Conservation (phyloP, 169 alveolate genomes). For the Condylostoma magnum region DNA sequence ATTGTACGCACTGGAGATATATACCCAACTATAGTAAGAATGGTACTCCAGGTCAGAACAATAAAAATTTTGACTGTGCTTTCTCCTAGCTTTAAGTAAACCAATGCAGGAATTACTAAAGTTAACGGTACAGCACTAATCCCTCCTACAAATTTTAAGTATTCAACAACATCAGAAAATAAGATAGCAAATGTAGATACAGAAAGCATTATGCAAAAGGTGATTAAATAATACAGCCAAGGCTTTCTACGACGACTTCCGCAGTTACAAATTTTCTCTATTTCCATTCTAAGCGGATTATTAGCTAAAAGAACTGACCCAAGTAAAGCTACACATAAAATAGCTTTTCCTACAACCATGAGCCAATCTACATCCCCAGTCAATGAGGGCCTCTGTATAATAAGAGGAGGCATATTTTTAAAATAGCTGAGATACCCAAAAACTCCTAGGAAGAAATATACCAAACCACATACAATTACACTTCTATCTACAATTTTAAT, state of each 20-base stretch:
- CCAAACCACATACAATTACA: not conserved
- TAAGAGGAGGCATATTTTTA: not conserved
- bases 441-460: not conserved
- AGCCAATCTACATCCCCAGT: not conserved
- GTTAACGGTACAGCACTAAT: not conserved
- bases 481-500: not conserved
- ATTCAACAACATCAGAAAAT: constrained; percentile 5
- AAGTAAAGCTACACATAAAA: not conserved
- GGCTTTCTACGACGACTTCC: not conserved
- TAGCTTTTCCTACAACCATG: not conserved
- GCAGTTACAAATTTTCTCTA: not conserved
- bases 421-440: constrained; percentile 7
- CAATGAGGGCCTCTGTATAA: not conserved
- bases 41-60: no score
- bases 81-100: not conserved
- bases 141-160: constrained; percentile 15
- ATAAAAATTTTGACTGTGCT: no score
- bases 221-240: not conserved
- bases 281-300: not conserved
- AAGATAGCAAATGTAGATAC: not conserved
- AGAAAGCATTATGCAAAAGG: not conserved
- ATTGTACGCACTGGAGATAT: no score
- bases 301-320: not conserved
- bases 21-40: no score
- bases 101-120: not conserved